Base-by-base conservation (phyloP, 2,329 filamentous ascomycete species). In the Fusarium falciforme region DNA sequence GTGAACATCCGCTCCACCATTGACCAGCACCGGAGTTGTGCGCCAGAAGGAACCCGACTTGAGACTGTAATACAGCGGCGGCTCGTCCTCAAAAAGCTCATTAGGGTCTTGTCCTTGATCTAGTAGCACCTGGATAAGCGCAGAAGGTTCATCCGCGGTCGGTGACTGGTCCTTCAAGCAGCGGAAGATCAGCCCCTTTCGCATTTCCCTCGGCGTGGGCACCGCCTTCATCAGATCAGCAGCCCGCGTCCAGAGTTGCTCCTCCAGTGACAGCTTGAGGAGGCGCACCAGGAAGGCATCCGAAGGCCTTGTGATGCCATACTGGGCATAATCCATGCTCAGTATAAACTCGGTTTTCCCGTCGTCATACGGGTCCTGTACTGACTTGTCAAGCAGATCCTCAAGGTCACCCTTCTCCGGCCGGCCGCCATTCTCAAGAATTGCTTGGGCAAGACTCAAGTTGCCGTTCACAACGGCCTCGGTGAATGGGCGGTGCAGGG, bases 1-100 rank as follows among this genome's bases (percentile, higher is more conserved):
- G 42, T 78, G 44, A 31, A 79, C 69, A 27, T 79, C 74, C 16
- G 77, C 77, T 4, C 77, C 77, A 0, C 70, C 75, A 17, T 76
- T 77, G n/a, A 79, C 75, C 38, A 79, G 67, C 11, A 77, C 72
- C 2, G 77, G 77, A 16, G 77, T 79, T n/a, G 77, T 77, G 40
- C 77, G 68, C 77, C 77, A 79, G 60, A 76, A 79, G 57, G 70
- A 78, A 3, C 68, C 76, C 11, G 77, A 79, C 55, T 68, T 79
- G 57, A 79, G 73, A 40, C 77, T 79, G 62, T 77, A 76, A 52
- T 79, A 79, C 27, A 79, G 68, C 4, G 77, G 74, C 27, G 77
- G 77, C 55, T 79, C 77, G 4, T 68, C 73, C 14, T 77, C 36
- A 40, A 73, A 79, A 17, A 79, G 68, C 54, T 77, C 73, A 47